These are phyloP conservation scores for Peltaster fructicola DNA, from an alignment of 2,329 filamentous ascomycete genomes.

Conservation along the genomic window DNA sequence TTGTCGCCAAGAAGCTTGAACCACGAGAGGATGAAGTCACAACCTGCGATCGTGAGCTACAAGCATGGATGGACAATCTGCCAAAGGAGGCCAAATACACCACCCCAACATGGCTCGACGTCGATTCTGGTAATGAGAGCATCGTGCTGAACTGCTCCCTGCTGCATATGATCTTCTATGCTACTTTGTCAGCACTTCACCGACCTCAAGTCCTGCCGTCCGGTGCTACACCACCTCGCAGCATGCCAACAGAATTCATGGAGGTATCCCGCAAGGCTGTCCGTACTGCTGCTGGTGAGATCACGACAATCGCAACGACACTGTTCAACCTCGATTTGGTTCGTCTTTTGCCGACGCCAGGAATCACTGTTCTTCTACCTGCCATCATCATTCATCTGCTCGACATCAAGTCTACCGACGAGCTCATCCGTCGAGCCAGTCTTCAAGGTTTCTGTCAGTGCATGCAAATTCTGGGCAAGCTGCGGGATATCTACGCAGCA, in stretches of 20 bases:
- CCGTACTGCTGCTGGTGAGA: conserved; percentile 65
- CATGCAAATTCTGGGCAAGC: conserved; percentile 75
- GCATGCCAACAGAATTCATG: conserved; percentile 49
- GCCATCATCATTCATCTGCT: conserved; percentile 88
- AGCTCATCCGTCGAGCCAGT: conserved; percentile 52
- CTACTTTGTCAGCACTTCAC: conserved; percentile 77
- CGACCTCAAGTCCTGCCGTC: conserved; percentile 78
- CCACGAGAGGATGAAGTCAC: conserved; percentile 68
- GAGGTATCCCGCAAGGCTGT: conserved; percentile 71
- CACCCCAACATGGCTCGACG: conserved; percentile 35
- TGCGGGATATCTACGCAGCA: conserved; percentile 78
- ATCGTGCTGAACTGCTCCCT: conserved; percentile 60
- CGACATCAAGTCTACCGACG: conserved; percentile 75
- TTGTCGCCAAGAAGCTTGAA: conserved; percentile 73
- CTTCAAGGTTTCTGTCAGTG: conserved; percentile 74
- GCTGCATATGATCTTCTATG: conserved; percentile 85
- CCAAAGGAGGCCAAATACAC: conserved; percentile 55
- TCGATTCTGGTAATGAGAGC: conserved; percentile 40
- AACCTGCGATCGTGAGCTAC: conserved; percentile 60
- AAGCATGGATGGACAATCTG: conserved; percentile 57
- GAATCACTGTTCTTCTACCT: conserved; percentile 76
- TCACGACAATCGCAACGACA: conserved; percentile 66
- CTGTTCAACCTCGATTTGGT: conserved; percentile 58
- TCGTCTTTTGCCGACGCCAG: conserved; percentile 68
- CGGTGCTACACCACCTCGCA: conserved; percentile 24